These are phyloP conservation scores for Oryza glumipatula DNA, from an alignment of 176 grass and related monocot species.

Conservation along the genomic window DNA sequence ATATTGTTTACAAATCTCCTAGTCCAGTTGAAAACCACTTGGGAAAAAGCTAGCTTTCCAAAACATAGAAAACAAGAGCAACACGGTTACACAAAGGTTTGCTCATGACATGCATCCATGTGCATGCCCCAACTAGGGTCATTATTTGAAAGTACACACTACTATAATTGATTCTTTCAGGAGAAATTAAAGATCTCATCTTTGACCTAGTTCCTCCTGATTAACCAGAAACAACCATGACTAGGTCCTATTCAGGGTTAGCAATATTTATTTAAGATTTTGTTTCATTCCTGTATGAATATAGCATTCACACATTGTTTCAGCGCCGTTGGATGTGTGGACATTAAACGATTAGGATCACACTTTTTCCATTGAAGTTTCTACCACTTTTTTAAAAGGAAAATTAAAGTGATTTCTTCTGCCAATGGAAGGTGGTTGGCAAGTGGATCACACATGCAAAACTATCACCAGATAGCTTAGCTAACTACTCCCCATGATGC, in stretches of 20 bases:
- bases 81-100: background rate
- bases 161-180: background rate
- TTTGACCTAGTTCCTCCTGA: background rate
- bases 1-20: background rate
- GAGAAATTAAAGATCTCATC: background rate
- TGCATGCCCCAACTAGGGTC: background rate
- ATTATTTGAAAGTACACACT: background rate
- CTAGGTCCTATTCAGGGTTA: background rate
- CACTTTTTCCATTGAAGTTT: background rate
- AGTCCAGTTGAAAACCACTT: conserved; percentile 1
- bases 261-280: background rate
- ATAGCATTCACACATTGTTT: background rate
- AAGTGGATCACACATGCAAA: background rate
- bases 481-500: background rate
- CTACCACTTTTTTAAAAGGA: background rate
- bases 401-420: background rate
- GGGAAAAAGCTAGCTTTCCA: background rate
- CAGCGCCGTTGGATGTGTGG: too few species aligned
- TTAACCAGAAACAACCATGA: background rate
- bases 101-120: background rate
- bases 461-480: background rate
- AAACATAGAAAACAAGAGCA: conserved; percentile 8
- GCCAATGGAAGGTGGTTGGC: conserved; percentile 21
- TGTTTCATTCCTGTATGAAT: background rate
- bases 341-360: too few species aligned